Evolutionary conservation across 345 rosid species (phyloP).

Genomic region (Raphanus sativus): DNA sequence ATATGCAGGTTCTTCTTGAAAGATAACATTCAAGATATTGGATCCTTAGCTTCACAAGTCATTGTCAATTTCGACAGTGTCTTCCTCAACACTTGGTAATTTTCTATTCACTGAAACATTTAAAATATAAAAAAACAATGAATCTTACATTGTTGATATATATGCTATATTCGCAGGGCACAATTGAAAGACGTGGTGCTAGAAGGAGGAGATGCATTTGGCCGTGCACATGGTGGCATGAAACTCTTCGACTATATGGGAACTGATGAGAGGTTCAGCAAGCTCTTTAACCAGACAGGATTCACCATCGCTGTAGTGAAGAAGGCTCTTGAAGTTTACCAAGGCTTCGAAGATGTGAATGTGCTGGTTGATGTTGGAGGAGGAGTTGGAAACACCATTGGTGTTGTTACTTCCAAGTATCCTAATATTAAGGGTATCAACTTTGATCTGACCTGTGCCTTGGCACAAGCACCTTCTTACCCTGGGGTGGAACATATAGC

Average conservation of each 20-base stretch:
- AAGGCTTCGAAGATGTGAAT: constrained; percentile 52
- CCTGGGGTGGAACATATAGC: constrained; percentile 60
- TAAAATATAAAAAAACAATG: not conserved
- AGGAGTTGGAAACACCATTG: constrained; percentile 55
- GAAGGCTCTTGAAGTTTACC: constrained; percentile 53
- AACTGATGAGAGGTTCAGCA: constrained; percentile 50
- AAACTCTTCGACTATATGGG: constrained; percentile 50
- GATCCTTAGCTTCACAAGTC: constrained; percentile 45
- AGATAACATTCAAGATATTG: constrained; percentile 38
- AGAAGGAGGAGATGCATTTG: constrained; percentile 63
- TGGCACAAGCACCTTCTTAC: constrained; percentile 42
- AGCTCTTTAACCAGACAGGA: constrained; percentile 51
- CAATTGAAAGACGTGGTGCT: constrained; percentile 51
- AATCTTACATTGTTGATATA: not conserved
- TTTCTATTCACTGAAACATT: not conserved
- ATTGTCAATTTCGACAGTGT: constrained; percentile 45
- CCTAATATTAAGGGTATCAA: constrained; percentile 53
- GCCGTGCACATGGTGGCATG: constrained; percentile 58
- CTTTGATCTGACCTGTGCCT: constrained; percentile 44
- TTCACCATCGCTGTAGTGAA: constrained; percentile 50
- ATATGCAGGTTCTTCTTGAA: constrained; percentile 46
- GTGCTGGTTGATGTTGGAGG: constrained; percentile 72
- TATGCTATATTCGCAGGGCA: constrained; percentile 27
- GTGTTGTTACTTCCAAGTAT: constrained; percentile 49
- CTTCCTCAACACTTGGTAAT: constrained; percentile 47